Evolutionary conservation across 2,329 filamentous ascomycete species (phyloP), one percentile per base, ranked within the genome.

Genomic region (Venturiaceae sp.): DNA sequence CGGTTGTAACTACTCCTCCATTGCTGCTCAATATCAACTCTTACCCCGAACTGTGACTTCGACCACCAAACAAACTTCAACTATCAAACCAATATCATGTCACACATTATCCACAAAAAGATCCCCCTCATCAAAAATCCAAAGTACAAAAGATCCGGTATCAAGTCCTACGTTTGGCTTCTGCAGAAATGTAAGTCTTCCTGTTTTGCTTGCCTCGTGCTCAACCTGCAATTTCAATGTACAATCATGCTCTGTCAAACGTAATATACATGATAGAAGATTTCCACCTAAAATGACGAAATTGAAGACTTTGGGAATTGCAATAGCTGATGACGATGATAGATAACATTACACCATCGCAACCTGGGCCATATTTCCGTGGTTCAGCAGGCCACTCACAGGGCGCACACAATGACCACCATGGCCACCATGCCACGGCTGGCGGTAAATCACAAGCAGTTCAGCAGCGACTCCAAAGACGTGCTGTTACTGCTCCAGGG

Each of bases 91-190:
- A 50, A 23, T 26, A 50, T 26, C 44, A 50, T 6, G 9, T 30
- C 11, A 23, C 23, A 50, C 23, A 36, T 53, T 23, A 30, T 19
- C 30, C 30, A 53, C n/a, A 53, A 19, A n/a, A 28, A 39, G 8
- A 58, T 59, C 53, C 23, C 23, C 36, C n/a, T 46, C 32, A 21
- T 65, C 57, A 60, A 60, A 5, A 70, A 70, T 54, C 58, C 61
- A 3, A 57, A 62, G 23, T 69, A 64, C 60, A 62, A 68, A 53
- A 62, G 62, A 30, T 63, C 47, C 8, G 84, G 84, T 52, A 75
- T 75, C 61, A 87, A 85, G 70, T 84, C 83, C 30, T 87, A 87
- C 65, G 79, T 83, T 63, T 78, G 77, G 63, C 70, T 80, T 9
- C 71, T 87, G 64, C 79, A 79, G 67, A 85, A 84, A 68, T 87